These are phyloP conservation scores for Trametes pubescens DNA, from an alignment of 1,284 basidiomycete species.

Conservation along the genomic window DNA sequence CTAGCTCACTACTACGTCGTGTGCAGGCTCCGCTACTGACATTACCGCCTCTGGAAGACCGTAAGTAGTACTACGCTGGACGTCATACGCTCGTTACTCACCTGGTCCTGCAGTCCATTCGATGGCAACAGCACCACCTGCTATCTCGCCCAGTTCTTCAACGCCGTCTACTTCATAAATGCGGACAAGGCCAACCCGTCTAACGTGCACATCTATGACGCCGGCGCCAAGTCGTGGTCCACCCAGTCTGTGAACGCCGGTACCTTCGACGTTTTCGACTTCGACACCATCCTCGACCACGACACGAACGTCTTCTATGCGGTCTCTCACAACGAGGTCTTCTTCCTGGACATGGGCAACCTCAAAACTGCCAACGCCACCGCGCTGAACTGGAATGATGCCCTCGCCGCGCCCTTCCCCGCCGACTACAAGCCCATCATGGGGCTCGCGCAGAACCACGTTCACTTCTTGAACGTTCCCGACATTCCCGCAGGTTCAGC, in stretches of 20 bases:
- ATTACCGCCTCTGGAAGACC: conserved; percentile 74
- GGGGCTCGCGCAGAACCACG: conserved; percentile 82
- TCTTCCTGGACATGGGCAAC: conserved; percentile 69
- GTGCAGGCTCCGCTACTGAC: conserved; percentile 61
- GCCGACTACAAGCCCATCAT: conserved; percentile 73
- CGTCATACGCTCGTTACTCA: conserved; percentile 5
- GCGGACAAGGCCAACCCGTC: conserved; percentile 74
- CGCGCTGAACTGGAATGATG: conserved; percentile 68
- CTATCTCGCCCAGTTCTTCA: conserved; percentile 78
- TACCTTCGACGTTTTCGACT: conserved; percentile 62
- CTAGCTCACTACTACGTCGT: neutral
- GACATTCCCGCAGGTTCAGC: conserved; percentile 70
- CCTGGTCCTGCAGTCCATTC: conserved; percentile 60
- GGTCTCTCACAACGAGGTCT: conserved; percentile 66
- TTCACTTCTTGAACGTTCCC: conserved; percentile 82
- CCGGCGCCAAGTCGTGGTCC: conserved; percentile 68
- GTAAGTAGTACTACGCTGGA: conserved; percentile 53
- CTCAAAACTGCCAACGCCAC: conserved; percentile 65
- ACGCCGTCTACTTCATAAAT: conserved; percentile 83
- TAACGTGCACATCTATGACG: conserved; percentile 75
- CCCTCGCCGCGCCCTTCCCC: conserved; percentile 61
- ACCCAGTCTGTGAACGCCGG: conserved; percentile 61
- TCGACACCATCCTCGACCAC: conserved; percentile 81
- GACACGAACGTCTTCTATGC: conserved; percentile 89
- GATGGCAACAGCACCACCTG: conserved; percentile 72